Conservation (phyloP, 1,139 yeast species). For the Hyphopichia buzzinii region DNA sequence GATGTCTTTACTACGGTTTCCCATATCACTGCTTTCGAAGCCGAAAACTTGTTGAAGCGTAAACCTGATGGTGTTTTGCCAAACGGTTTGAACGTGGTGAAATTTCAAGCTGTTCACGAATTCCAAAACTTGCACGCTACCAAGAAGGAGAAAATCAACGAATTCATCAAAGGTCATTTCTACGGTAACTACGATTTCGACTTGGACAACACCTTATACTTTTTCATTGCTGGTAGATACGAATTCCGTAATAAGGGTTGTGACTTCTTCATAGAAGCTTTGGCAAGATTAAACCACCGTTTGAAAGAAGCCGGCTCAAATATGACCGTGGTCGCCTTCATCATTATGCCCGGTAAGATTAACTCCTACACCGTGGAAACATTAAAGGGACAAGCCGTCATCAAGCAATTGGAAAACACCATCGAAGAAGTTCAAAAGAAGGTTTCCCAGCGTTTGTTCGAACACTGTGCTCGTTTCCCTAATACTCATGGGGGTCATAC, state of each 20-base stretch:
- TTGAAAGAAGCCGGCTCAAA: conserved; percentile 80
- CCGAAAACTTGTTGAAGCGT: conserved; percentile 88
- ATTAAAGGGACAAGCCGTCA: conserved; percentile 92
- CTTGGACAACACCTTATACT: conserved; percentile 87
- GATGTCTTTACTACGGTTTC: conserved; percentile 98
- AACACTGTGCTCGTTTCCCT: conserved; percentile 83
- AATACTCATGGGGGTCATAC: conserved; percentile 56
- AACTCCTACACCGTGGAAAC: conserved; percentile 95
- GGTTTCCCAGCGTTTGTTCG: conserved; percentile 85
- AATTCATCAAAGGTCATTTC: conserved; percentile 94
- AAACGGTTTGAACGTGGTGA: conserved; percentile 92
- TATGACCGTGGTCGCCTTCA: conserved; percentile 95
- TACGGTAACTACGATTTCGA: conserved; percentile 96
- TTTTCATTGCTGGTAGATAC: conserved; percentile 96
- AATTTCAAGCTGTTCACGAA: conserved; percentile 96
- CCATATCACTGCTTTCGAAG: conserved; percentile 92
- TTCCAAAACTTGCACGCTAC: conserved; percentile 94
- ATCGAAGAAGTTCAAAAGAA: conserved; percentile 85
- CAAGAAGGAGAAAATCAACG: conserved; percentile 88
- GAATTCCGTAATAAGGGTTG: conserved; percentile 97
- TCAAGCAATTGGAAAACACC: conserved; percentile 85
- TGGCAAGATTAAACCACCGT: conserved; percentile 87
- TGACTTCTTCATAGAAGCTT: conserved; percentile 88
- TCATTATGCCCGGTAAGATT: conserved; percentile 96
- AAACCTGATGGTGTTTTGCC: conserved; percentile 98